phyloP scores from a whole-genome alignment of 495 filamentous ascomycete genomes.

The Clavariopsis aquatica region DNA sequence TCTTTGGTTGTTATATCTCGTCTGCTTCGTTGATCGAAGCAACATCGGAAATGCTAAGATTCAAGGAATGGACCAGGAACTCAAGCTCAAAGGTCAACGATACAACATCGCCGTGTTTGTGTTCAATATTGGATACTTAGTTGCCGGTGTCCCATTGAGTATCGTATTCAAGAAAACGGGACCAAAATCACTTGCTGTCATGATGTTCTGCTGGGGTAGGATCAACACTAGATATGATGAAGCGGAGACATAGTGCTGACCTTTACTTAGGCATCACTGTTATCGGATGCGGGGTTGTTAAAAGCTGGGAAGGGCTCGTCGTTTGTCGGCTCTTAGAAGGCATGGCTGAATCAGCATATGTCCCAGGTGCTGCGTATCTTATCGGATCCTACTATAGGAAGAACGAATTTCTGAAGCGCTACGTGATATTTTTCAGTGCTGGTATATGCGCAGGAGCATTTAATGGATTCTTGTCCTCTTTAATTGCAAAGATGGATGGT shows the following conservation, averaged over 20 bases:
- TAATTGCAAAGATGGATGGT: constrained; percentile 67
- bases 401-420: constrained; percentile 46
- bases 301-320: constrained; percentile 26
- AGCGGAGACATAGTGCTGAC: neutral
- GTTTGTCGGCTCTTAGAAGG: constrained; percentile 29
- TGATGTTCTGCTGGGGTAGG: constrained; percentile 48
- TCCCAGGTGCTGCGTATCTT: constrained; percentile 30
- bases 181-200: constrained; percentile 65
- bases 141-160: constrained; percentile 67
- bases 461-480: constrained; percentile 65
- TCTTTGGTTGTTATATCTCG: constrained; percentile 50
- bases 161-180: constrained; percentile 62
- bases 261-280: constrained; percentile 20
- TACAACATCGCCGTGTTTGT: constrained; percentile 61
- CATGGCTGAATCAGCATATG: constrained; percentile 22
- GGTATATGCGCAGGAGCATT: constrained; percentile 67
- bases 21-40: constrained; percentile 54
- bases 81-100: constrained; percentile 61
- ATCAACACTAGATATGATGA: neutral
- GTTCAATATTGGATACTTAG: constrained; percentile 65
- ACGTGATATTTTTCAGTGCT: constrained; percentile 68
- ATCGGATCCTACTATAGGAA: constrained; percentile 34
- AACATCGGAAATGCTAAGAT: constrained; percentile 79
- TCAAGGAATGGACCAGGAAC: constrained; percentile 62
- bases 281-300: constrained; percentile 24